phyloP scores from a whole-genome alignment of 345 rosid species.

The Boechera retrofracta region DNA sequence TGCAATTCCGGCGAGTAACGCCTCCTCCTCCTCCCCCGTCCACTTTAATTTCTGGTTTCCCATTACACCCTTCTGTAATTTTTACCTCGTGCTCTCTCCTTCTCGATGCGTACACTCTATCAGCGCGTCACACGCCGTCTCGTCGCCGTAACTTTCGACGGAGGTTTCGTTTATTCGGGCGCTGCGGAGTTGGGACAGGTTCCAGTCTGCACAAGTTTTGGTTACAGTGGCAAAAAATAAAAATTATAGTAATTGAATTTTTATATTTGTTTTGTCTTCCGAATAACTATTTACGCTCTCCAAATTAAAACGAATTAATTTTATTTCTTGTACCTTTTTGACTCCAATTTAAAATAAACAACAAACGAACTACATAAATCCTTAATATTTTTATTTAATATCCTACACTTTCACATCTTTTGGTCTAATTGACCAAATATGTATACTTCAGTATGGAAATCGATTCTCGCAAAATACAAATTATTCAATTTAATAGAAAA shows the following conservation, averaged over 20 bases:
- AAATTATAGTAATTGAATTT: background rate
- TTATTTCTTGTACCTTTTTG: background rate
- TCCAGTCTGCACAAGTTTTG: background rate
- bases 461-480: too few relatives aligned
- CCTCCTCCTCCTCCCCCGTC: conserved; percentile 78
- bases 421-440: too few relatives aligned
- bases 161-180: conserved; percentile 1
- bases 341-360: background rate
- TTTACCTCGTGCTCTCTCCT: background rate
- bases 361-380: background rate
- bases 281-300: background rate
- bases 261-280: background rate
- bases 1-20: conserved; percentile 70
- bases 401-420: too few relatives aligned
- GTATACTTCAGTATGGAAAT: too few relatives aligned
- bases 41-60: conserved; percentile 88
- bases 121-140: background rate
- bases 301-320: background rate
- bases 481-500: too few relatives aligned
- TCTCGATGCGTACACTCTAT: background rate
- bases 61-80: conserved; percentile 45
- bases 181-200: background rate
- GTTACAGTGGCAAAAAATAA: background rate
- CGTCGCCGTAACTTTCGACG: conserved; percentile 26
- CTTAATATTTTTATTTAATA: too few relatives aligned